Percentiles rank a stretch among this genome's conserved stretches.
phyloP scores from a whole-genome alignment of 768 basidiomycete genomes.

The Mycena indigotica region DNA sequence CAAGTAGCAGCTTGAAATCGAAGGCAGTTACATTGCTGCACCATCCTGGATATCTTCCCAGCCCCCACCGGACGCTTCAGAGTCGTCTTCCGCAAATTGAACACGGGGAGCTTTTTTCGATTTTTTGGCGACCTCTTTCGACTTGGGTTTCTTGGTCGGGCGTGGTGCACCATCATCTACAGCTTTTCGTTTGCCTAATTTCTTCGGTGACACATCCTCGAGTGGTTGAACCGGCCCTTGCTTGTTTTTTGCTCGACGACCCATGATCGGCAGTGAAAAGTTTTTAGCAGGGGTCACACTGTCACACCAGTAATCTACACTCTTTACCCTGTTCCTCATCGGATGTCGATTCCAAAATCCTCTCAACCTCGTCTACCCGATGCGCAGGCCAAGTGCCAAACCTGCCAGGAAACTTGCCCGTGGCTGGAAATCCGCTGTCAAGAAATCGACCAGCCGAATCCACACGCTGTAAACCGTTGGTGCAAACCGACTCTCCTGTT shows the following conservation, averaged over 20 bases:
- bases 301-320: too few relatives aligned
- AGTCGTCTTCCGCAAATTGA: conserved; percentile 28
- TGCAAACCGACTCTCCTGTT: conserved; percentile 52
- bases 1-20: conserved; percentile 39
- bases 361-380: conserved; percentile 55
- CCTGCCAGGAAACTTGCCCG: conserved; percentile 88
- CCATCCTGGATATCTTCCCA: conserved; percentile 68
- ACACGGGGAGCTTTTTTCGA: conserved; percentile 29
- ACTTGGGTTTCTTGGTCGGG: conserved; percentile 46
- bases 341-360: too few relatives aligned
- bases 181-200: conserved; percentile 76
- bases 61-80: conserved; percentile 44
- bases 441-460: conserved; percentile 72
- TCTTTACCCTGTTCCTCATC: too few relatives aligned
- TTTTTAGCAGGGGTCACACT: not conserved
- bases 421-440: conserved; percentile 91
- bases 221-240: conserved; percentile 71
- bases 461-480: conserved; percentile 69
- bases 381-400: conserved; percentile 73
- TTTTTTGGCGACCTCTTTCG: conserved; percentile 26
- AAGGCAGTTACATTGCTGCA: conserved; percentile 44
- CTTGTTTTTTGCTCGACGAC: conserved; percentile 83
- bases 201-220: conserved; percentile 53
- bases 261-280: conserved; percentile 51
- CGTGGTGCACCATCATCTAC: conserved; percentile 39